Evolutionary conservation across 305 asterid genomes (phyloP), one percentile per base, ranked within the genome.

Genomic region (Solanum chacoense): DNA sequence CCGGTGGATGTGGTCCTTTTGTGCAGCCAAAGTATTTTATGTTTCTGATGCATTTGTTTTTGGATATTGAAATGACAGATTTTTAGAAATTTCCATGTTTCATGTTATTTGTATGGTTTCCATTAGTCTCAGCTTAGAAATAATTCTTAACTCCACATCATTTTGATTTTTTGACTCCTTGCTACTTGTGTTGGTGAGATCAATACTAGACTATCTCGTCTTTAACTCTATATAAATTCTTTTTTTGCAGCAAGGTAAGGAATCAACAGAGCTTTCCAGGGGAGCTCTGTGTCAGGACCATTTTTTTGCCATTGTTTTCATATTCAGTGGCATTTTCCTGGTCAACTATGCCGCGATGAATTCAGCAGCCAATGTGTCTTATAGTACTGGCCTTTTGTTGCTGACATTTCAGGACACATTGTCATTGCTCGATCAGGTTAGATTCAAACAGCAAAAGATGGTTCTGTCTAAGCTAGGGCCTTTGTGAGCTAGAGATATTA

Each of bases 401-500:
- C 95, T 95, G 86, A 95, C 97, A 83, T 95, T 93, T 90, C 97
- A 95, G 94, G 99, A 97, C 90, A 98, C 95, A 20, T 90, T 97
- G 88, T 95, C 98, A 89, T 92, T 97, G 92, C 90, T 96, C 92
- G 98, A 97, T 89, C 99, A 94, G 99, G 99, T 97, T 89, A 89
- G 94, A 84, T 88, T 89, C 86, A 85, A 29, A 28, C 55, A 42
- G 24, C 65, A 13, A 42, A 13, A 16, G 14, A 45, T 38, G 63
- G 72, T 37, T 29, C 67, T 28, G 32, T 71, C 79, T 73, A 31
- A 73, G 79, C 40, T 73, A 8, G 40, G 38, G 67, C 79, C 38
- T 86, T 88, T 22, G 45, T 20, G 50, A 28, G 32, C 26, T 22
- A 18, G 87, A 65, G 29, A 59, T 35, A 6, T 35, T 76, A 22